Evolutionary conservation across 192 early-diverging fungal genomes (phyloP), one percentile per base, ranked within the genome.

Genomic region (Podila clonocystis): DNA sequence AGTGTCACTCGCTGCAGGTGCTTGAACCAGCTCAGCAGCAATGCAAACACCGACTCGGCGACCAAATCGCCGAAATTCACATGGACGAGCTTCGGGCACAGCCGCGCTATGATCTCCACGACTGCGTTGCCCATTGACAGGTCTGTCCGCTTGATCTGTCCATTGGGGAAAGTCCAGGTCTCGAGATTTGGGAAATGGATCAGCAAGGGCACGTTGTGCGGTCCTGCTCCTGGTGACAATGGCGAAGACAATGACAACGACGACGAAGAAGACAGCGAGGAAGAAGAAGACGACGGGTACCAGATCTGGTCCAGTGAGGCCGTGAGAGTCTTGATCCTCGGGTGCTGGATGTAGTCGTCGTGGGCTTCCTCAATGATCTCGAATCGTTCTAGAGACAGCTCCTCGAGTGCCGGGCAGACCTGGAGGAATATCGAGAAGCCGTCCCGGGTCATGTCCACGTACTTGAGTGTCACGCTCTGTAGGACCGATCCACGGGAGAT

Each of bases 291-390:
- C 1, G 41, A 45, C 1, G 52, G 52, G 24, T 26, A 55, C 52
- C 52, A 55, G 52, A 55, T 22, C 52, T 55, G 52, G 6, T 55
- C 52, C 8, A 55, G 24, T 0, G 52, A 55, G n/a, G 52, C 52
- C 20, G 52, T 55, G n/a, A 55, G 24, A 22, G 12, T 12, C 20
- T n/a, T 55, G 24, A 55, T 55, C 52, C 52, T 9, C 24, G 52
- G 2, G 52, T 55, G 52, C 17, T 55, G 52, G 52, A 55, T 11
- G 24, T 55, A 55, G 52, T 55, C 52, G 11, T 55, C 52, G 11
- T 55, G 52, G 1, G 52, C 52, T 7, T 55, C 52, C 52, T 55
- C 52, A 55, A 55, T 55, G 52, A 55, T 55, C 52, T 55, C 52
- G 24, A 55, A 55, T 2, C 52, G 9, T 11, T 55, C 52, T 3